Evolutionary conservation across 2,329 filamentous ascomycete species (phyloP), one percentile per base, ranked within the genome.

Genomic region (Calcarisporium arbuscula): DNA sequence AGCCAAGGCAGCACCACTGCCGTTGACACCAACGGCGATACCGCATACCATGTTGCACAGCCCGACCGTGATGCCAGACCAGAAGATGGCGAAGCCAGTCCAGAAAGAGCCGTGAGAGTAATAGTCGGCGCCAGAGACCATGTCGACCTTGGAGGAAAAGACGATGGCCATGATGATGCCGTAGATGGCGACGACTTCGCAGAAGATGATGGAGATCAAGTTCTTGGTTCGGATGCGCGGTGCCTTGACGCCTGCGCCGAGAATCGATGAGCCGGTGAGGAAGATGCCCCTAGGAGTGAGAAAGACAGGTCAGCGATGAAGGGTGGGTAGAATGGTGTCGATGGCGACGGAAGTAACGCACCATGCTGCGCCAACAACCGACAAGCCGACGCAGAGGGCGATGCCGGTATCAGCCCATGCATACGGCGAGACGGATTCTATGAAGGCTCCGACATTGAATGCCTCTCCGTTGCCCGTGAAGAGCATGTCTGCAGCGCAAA

Each of bases 111-210:
- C 79, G 34, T 75, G 78, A 10, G 82, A 82, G 65, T 82, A 84
- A 19, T 88, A 62, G 14, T 73, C 71, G 25, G 81, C 75, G 37
- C 73, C 72, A 28, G 69, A 56, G 19, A 92, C 74, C 36, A 72
- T 61, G 50, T 76, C 74, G 50, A 98, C 67, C 64, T 95, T 94
- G 42, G 89, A 76, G 28, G 89, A 94, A 70, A 96, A 96, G 53
- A 98, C 85, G 60, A 98, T 98, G 52, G 89, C 84, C 88, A 98
- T 98, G 67, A 98, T 98, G 65, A 98, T 90, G 53, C 94, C 94
- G 74, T 98, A 98, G 63, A 98, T 98, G 64, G 92, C 92, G 54
- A 98, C 92, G 56, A 98, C 92, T 68, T 98, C 92, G 71, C 92
- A 98, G 69, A 98, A 98, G 67, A 98, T 96, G 64, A 98, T 98